Conservation (phyloP, 2,329 filamentous ascomycete genomes). For the Pseudocercospora crystallina region DNA sequence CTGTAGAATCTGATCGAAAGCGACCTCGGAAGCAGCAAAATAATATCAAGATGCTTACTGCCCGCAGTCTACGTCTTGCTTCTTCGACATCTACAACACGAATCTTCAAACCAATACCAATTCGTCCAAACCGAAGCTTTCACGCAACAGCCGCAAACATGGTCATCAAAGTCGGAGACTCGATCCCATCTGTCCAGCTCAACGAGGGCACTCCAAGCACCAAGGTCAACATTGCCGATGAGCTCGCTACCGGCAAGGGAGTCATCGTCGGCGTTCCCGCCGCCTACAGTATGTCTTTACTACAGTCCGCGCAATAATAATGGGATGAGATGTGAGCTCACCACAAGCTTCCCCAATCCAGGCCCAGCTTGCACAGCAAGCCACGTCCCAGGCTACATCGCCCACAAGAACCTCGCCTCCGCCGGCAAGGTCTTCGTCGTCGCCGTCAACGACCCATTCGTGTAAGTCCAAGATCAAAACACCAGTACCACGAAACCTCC, state of each 20-base stretch:
- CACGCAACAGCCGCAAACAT: slow-evolving; percentile 62
- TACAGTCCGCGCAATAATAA: background rate
- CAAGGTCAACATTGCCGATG: slow-evolving; percentile 80
- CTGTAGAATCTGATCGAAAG: background rate
- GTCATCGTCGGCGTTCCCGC: slow-evolving; percentile 80
- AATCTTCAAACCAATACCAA: slow-evolving; percentile 1
- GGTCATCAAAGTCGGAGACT: slow-evolving; percentile 72
- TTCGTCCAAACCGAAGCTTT: slow-evolving; percentile 47
- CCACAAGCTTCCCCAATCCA: slow-evolving; percentile 3
- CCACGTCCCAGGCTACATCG: slow-evolving; percentile 86
- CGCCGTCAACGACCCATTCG: slow-evolving; percentile 90
- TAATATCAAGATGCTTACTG: slow-evolving; percentile 30
- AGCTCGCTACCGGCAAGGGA: slow-evolving; percentile 67
- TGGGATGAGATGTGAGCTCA: no score
- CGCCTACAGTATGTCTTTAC: slow-evolving; percentile 40
- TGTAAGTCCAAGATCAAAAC: no score
- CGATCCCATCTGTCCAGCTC: slow-evolving; percentile 72
- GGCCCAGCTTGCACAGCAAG: slow-evolving; percentile 63
- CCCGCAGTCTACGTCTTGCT: slow-evolving; percentile 22
- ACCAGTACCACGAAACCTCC: no score
- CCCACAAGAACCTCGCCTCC: slow-evolving; percentile 66
- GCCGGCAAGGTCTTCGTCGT: slow-evolving; percentile 87
- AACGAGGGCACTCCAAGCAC: slow-evolving; percentile 86
- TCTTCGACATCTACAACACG: slow-evolving; percentile 10
- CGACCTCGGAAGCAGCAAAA: background rate